Base-by-base conservation (phyloP, 2,329 filamentous ascomycete species). In the Cladophialophora carrionii region DNA sequence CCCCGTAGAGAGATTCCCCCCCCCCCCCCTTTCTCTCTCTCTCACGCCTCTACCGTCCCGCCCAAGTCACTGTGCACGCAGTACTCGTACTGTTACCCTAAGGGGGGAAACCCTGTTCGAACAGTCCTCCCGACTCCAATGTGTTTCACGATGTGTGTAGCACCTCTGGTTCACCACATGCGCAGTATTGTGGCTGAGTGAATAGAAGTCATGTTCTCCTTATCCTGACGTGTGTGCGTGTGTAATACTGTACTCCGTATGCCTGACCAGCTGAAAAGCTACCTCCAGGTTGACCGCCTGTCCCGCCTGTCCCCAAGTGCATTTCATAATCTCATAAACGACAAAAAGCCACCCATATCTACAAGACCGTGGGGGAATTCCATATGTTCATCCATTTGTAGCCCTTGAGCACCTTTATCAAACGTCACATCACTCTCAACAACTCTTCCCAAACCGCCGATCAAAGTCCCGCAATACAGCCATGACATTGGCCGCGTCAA, bases 401-500 rank as follows among this genome's bases (percentile, higher is more conserved):
- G 37, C 37, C 17, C n/a, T 17, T 14, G 7, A n/a, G 37, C 37
- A 17, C 37, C 17, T 20, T 43, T 43, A 17, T 41, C 34, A 12
- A 41, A 17, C 22, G 17, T 14, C 55, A 49, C n/a, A 2, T 22
- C 20, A 1, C 46, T 32, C 32, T 70, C 61, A 71, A 37, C 53
- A 48, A 52, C 68, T 71, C 54, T 70, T 61, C 14, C 87, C 87
- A 75, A 93, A 93, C 61, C 90, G 81, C 57, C 91, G 83, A 72
- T 93, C 90, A 77, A 93, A 93, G 68, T 90, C 88, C 76, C 90
- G 90, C 65, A 93, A 78, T n/a, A 92, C 90, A 49, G 88, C 89
- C 90, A 93, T 92, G 61, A 93, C 91, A 75, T 90, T 92, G 0
- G 90, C 90, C 6, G 90, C 89, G 77, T 93, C 90, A 17, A 93